Evolutionary conservation across 352 stramenopile species (phyloP).

Genomic region (Phytophthora cryptogea): DNA sequence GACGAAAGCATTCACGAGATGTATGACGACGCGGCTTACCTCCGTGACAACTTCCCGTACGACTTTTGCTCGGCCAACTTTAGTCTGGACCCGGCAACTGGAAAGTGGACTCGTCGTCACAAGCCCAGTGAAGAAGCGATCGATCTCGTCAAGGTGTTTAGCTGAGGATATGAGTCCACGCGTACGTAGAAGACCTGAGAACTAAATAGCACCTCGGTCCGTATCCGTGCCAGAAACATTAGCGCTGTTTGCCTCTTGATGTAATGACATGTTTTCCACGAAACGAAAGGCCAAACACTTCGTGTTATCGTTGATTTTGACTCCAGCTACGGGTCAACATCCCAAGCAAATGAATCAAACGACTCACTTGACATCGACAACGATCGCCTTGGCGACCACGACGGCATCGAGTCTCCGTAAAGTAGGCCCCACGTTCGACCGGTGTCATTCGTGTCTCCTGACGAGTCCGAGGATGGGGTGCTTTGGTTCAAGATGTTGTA

Average conservation of each 20-base stretch:
- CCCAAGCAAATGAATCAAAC: conserved; percentile 32
- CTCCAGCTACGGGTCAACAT: background rate
- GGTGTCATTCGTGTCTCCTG: conserved; percentile 14
- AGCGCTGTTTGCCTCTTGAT: background rate
- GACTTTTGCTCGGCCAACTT: conserved; percentile 69
- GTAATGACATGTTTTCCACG: background rate
- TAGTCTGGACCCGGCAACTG: conserved; percentile 36
- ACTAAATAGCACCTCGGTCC: background rate
- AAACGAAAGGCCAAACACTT: conserved; percentile 9
- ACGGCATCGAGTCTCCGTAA: conserved; percentile 24
- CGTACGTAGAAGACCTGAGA: background rate
- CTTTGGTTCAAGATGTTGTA: conserved; percentile 18
- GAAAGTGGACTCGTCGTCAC: conserved; percentile 43
- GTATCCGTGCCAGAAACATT: background rate
- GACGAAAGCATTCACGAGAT: conserved; percentile 57
- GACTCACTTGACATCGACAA: conserved; percentile 36
- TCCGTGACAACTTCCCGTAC: conserved; percentile 60
- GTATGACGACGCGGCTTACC: conserved; percentile 56
- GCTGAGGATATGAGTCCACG: conserved; percentile 5
- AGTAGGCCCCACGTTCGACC: conserved; percentile 33
- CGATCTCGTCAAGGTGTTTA: conserved; percentile 32
- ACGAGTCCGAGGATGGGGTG: conserved; percentile 28
- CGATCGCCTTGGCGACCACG: conserved; percentile 32
- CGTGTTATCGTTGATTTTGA: conserved; percentile 14
- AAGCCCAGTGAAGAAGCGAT: conserved; percentile 14